phyloP scores from a whole-genome alignment of 352 stramenopile species.

The Halophytophthora batemanensis region DNA sequence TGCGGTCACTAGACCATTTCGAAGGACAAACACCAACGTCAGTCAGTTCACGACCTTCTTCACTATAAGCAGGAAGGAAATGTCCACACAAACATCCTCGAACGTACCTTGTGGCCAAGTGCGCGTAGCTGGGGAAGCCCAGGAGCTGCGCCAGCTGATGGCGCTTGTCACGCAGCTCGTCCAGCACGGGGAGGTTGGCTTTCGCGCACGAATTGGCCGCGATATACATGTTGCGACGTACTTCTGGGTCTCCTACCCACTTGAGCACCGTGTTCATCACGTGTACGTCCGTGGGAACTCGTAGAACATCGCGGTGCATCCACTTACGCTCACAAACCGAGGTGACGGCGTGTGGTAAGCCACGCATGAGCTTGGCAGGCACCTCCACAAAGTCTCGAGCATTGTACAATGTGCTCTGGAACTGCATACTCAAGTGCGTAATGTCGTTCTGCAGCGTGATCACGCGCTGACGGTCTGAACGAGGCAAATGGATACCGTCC shows the following conservation, averaged over 20 bases:
- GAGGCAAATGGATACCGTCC: constrained; percentile 92
- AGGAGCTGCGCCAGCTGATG: constrained; percentile 87
- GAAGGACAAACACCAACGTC: not conserved
- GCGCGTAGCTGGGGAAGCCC: constrained; percentile 89
- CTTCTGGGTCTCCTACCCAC: constrained; percentile 69
- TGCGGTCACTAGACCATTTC: constrained; percentile 58
- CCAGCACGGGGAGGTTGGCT: constrained; percentile 73
- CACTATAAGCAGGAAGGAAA: too few relatives aligned
- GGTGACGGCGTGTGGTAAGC: constrained; percentile 58
- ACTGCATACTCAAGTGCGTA: constrained; percentile 83
- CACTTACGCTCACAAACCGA: constrained; percentile 64
- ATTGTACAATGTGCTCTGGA: constrained; percentile 83
- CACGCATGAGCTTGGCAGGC: constrained; percentile 43
- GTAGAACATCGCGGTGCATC: constrained; percentile 52
- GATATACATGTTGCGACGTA: constrained; percentile 91
- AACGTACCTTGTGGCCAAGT: constrained; percentile 88
- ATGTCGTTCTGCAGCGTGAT: constrained; percentile 88
- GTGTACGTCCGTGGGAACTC: constrained; percentile 80
- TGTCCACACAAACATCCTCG: not conserved
- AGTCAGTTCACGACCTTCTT: not conserved
- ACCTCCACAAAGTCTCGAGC: constrained; percentile 64
- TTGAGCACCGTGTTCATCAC: constrained; percentile 92
- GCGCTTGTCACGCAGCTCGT: constrained; percentile 83
- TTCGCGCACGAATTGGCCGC: constrained; percentile 81
- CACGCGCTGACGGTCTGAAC: constrained; percentile 71